Base-by-base conservation (phyloP, 768 basidiomycete species). In the Panaeolus papilionaceus region DNA sequence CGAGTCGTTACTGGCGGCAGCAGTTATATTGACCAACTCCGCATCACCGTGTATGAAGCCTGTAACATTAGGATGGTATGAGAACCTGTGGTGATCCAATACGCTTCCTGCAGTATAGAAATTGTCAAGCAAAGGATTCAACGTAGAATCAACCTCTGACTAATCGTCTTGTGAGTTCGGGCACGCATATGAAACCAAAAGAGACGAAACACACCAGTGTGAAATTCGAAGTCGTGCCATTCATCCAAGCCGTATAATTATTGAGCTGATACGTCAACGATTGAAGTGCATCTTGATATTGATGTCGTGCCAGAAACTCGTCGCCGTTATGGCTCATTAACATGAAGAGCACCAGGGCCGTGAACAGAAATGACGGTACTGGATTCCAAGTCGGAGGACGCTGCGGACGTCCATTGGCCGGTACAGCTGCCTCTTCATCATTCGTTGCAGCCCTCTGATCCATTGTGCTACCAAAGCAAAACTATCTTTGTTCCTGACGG, bases 221-320 rank as follows among this genome's bases (percentile, higher is more conserved):
- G 68, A 92, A 93, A 71, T 92, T 87, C 0, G 90, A 82, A 20
- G 78, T 79, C 9, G 87, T 88, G 7, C 90, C 89, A 71, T 89
- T 88, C 77, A 92, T 77, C 91, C 92, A 94, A 0, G 88, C 85
- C 1, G 90, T 89, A 72, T 86, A 94, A 75, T 94, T 92, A n/a
- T 85, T 84, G 12, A 89, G 76, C 68, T 92, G 88, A 72, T 86
- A 81, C 38, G 82, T 82, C 67, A 93, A 76, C 7, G 82, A 82
- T 38, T 82, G 79, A 4, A 94, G 73, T n/a, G 87, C 80, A 69
- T 92, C 86, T 73, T 91, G 83, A 75, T 91, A 92, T 66, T 88
- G 88, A 71, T 85, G 87, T 67, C 88, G 81, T 16, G 86, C 84
- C 4, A 88, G 78, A 67, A 86, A 86, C 73, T 92, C 90, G 71